Conservation (phyloP, 2,329 filamentous ascomycete genomes). For the Pyrenophora seminiperda region DNA sequence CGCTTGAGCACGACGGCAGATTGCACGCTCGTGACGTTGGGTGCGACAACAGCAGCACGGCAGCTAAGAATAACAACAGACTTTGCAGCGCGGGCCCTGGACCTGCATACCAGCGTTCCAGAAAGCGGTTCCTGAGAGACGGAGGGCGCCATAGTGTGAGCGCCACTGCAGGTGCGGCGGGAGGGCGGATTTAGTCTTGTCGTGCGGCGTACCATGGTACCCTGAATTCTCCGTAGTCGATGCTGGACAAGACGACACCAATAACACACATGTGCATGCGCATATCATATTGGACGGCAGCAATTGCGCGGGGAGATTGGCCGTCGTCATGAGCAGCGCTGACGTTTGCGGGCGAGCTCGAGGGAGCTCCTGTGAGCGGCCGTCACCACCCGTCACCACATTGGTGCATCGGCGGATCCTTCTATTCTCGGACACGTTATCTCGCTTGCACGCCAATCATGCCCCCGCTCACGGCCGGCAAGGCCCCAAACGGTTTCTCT, state of each 20-base stretch:
- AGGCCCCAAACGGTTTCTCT: conserved; percentile 6
- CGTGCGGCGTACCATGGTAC: conserved; percentile 3
- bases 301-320: background rate
- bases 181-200: conserved; percentile 8
- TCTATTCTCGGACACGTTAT: conserved; percentile 19
- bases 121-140: conserved; percentile 11
- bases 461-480: conserved; percentile 5
- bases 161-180: conserved; percentile 12
- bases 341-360: background rate
- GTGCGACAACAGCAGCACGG: conserved; percentile 6
- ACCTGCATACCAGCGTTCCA: conserved; percentile 12
- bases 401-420: conserved; percentile 10
- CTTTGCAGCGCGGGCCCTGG: conserved; percentile 4
- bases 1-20: background rate
- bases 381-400: background rate
- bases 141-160: conserved; percentile 6
- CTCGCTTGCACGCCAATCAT: conserved; percentile 24
- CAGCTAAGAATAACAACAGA: conserved; percentile 15
- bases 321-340: conserved; percentile 2
- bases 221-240: conserved; percentile 2
- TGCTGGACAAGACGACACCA: too few species aligned
- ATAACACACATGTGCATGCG: too few species aligned
- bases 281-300: background rate
- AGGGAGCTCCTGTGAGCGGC: too few species aligned
- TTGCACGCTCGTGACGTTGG: conserved; percentile 1